Evolutionary conservation across 1,284 basidiomycete species (phyloP), one percentile per base, ranked within the genome.

Genomic region (Mycena sp.): DNA sequence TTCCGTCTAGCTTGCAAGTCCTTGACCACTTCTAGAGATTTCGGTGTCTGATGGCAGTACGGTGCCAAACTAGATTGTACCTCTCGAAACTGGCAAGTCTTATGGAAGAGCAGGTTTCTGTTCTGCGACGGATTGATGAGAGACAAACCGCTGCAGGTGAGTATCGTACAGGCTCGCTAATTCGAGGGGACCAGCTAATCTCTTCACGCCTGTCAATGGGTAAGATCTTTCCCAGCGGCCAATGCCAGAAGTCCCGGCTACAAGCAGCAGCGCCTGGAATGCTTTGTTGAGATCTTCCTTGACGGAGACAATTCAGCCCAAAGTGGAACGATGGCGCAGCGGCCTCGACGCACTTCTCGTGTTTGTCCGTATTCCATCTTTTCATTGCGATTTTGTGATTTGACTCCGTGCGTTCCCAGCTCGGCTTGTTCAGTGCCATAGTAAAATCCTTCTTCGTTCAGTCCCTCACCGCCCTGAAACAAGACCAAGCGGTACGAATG

Each of bases 371-470:
- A 37, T 25, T 25, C 14, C 20, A 37, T 20, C 8, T 0, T n/a
- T 14, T 50, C 60, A 14, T 46, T 37, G n/a, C 14, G 20, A 9
- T 54, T 37, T 25, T 37, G 14, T 9, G 20, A 9, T 54, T 37
- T 20, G 2, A 16, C 14, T 48, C 9, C 39, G 22, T 3, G 55
- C 22, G n/a, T 30, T 13, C 22, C 34, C 22, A 73, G 73, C 54
- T 74, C 5, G 73, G 73, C 62, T 65, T 74, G 10, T 74, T 74
- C 34, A 72, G 70, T 4, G 68, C 60, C 2, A 74, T 74, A 20
- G 71, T 74, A 13, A 74, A 68, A 30, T 60, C 73, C 2, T 74
- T 74, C n/a, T 63, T 74, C 9, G 65, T 74, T 18, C 50, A 59
- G 11, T 74, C 73, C 3, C 64, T 74, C 3, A 30, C 46, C 18